phyloP scores from a whole-genome alignment of 1,284 basidiomycete genomes.

The Xerocomus nothofagi region DNA sequence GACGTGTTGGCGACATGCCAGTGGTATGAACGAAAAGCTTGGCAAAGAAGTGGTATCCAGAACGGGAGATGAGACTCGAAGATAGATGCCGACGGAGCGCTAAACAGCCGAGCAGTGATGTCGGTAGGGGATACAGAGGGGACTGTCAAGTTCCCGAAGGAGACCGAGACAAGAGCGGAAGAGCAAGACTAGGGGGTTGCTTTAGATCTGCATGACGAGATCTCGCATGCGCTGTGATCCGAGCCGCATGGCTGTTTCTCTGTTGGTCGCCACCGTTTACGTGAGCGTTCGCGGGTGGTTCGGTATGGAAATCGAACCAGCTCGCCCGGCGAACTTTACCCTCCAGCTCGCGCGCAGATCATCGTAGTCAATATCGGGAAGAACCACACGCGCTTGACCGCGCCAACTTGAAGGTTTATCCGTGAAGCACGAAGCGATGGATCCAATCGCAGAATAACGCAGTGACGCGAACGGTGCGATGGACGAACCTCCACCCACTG shows the following conservation, averaged over 20 bases:
- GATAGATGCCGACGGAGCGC: not conserved
- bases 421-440: not conserved
- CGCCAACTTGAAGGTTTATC: no score
- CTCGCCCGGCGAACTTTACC: constrained; percentile 5
- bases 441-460: constrained; percentile 6
- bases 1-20: not conserved
- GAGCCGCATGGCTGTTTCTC: not conserved
- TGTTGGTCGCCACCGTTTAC: constrained; percentile 4
- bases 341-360: constrained; percentile 4
- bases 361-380: not conserved
- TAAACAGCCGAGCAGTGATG: constrained; percentile 3
- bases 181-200: not conserved
- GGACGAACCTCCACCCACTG: no score
- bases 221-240: constrained; percentile 3
- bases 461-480: no score
- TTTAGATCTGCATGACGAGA: constrained; percentile 6
- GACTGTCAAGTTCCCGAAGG: not conserved
- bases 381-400: no score
- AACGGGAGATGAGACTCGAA: not conserved
- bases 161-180: constrained; percentile 11
- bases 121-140: not conserved
- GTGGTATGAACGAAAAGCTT: not conserved
- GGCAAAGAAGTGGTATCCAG: not conserved
- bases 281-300: constrained; percentile 4
- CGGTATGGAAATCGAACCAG: constrained; percentile 20